Base-by-base conservation (phyloP, 257 asterid genomes). In the Solanum sparsipilum region DNA sequence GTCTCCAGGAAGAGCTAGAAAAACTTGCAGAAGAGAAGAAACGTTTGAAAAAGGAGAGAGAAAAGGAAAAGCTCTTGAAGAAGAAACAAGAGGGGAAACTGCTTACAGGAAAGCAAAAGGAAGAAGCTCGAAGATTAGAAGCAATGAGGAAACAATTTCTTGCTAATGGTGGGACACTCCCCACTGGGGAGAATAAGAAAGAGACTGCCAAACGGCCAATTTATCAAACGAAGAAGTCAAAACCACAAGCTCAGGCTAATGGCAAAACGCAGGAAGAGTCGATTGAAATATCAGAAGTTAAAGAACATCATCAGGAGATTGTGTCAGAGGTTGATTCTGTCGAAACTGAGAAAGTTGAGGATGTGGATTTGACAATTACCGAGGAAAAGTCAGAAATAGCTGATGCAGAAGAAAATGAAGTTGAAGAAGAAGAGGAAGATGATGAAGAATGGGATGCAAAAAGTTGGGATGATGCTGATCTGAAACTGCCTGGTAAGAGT, bases 401-500 rank as follows among this genome's bases (percentile, higher is more conserved):
- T 88, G 89, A 76, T 90, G 92, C 86, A 86, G 94, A 90, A 87
- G 98, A 93, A 90, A 94, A 92, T 89, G 97, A 90, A 91, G 86
- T 88, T 87, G 74, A 67, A 29, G 74, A 60, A 60, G 68, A 67
- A 67, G 73, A 27, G 20, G 74, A 67, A 11, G 93, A 93, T 9
- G 96, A 95, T 65, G 98, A 93, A 82, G 99, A 95, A 83, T 97
- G 99, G 99, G 99, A 97, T 96, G 98, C 98, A 67, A 97, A 95
- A 93, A 96, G 99, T 90, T 97, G 99, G 99, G 99, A 97, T 89
- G 93, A 91, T 36, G 96, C 96, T 84, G 98, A 97, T 92, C 90
- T 97, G 83, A 97, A 94, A 89, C 93, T 97, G 79, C 96, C 98
- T 29, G 96, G 96, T 46, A 93, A 88, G 91, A 93, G 96, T 94